phyloP scores from a whole-genome alignment of 441 rosid species.

The Theobroma grandiflorum region DNA sequence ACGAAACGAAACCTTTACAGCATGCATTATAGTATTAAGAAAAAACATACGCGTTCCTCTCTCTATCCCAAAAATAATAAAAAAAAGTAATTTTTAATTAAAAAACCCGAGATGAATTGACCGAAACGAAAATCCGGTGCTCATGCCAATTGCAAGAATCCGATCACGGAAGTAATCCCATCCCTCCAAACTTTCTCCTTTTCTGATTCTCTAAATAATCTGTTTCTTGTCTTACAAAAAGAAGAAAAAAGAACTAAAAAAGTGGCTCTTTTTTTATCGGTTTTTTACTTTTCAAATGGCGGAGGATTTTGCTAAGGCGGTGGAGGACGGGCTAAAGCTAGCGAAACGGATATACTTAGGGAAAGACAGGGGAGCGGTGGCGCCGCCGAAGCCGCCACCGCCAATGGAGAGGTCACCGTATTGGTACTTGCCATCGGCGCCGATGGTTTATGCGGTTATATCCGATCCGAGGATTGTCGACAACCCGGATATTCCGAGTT shows the following conservation, averaged over 20 bases:
- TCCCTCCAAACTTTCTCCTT: background rate
- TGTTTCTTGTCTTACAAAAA: slow-evolving; percentile 9
- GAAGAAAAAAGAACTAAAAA: too few relatives aligned
- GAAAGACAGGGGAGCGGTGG: slow-evolving; percentile 64
- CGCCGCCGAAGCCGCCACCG: slow-evolving; percentile 63
- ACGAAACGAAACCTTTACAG: background rate
- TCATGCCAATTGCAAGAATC: slow-evolving; percentile 19
- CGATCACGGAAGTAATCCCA: slow-evolving; percentile 15
- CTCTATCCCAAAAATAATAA: background rate
- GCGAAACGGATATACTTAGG: slow-evolving; percentile 86
- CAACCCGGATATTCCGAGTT: slow-evolving; percentile 94
- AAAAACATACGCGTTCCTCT: background rate
- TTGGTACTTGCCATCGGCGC: slow-evolving; percentile 67
- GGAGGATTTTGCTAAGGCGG: slow-evolving; percentile 76
- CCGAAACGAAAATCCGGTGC: background rate
- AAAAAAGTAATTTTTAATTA: background rate
- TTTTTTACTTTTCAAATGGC: slow-evolving; percentile 49
- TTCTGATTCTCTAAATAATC: background rate
- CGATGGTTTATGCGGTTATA: slow-evolving; percentile 90
- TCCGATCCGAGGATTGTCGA: slow-evolving; percentile 85
- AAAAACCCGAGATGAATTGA: background rate
- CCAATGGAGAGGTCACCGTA: slow-evolving; percentile 61
- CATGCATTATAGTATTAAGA: background rate
- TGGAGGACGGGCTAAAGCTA: slow-evolving; percentile 86
- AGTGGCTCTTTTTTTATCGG: background rate